Conservation (phyloP, 2,329 filamentous ascomycete species). For the Pyricularia sp. region DNA sequence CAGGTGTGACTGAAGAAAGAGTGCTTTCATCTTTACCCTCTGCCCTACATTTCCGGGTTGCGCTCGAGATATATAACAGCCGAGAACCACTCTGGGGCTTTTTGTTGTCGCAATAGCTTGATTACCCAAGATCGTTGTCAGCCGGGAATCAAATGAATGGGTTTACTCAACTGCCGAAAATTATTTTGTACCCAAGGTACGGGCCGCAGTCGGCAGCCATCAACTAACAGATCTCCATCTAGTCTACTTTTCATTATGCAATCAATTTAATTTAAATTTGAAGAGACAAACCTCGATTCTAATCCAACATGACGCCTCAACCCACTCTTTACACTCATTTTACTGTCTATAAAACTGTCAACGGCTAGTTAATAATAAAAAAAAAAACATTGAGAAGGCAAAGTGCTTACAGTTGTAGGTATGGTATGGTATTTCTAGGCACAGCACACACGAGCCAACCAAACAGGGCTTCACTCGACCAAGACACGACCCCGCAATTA, state of each 20-base stretch:
- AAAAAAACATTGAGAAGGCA: not conserved
- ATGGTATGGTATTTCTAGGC: not conserved
- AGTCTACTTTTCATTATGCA: not conserved
- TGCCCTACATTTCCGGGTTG: not conserved
- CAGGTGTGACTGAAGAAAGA: not conserved
- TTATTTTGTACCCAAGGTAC: not conserved
- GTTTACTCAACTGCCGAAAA: not conserved
- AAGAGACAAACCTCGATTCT: not conserved
- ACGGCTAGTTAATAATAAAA: not conserved
- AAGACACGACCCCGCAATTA: not conserved
- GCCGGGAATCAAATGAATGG: not conserved
- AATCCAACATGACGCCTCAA: not conserved
- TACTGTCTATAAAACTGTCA: not conserved
- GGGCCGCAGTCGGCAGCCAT: not conserved
- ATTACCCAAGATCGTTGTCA: not conserved
- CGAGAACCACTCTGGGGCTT: not conserved
- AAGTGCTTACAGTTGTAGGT: not conserved
- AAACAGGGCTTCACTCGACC: not conserved
- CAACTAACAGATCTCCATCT: not conserved
- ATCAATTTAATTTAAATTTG: not conserved
- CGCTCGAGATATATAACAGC: not conserved
- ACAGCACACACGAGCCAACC: not conserved
- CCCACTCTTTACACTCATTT: not conserved
- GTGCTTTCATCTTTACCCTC: not conserved
- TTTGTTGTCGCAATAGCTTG: not conserved